These are phyloP conservation scores for Pleurotus platypus DNA, from an alignment of 768 basidiomycete species.

Conservation along the genomic window DNA sequence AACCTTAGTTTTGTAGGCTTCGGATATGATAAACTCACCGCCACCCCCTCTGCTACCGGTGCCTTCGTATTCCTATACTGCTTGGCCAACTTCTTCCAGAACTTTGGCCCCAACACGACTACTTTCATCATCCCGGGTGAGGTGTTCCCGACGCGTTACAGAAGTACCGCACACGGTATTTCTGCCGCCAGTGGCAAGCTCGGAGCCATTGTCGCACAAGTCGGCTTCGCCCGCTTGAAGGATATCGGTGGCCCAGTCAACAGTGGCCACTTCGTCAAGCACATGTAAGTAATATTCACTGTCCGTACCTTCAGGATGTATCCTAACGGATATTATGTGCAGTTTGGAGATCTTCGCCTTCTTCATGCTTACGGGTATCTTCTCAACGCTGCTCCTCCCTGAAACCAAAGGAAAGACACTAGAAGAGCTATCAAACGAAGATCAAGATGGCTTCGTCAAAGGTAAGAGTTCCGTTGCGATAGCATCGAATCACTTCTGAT, in stretches of 20 bases:
- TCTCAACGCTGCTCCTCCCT: constrained; percentile 58
- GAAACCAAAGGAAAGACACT: constrained; percentile 54
- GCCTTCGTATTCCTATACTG: constrained; percentile 84
- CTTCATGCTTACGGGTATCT: constrained; percentile 65
- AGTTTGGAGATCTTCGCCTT: constrained; percentile 61
- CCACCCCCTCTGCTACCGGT: constrained; percentile 34
- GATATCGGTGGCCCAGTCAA: constrained; percentile 58
- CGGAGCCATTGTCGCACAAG: constrained; percentile 78
- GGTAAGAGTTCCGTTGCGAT: background rate
- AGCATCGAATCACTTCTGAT: background rate
- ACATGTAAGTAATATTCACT: constrained; percentile 51
- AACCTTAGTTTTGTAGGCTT: constrained; percentile 42
- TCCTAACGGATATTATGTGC: background rate
- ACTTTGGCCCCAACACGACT: constrained; percentile 80
- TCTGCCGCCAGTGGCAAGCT: constrained; percentile 81
- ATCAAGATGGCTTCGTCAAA: constrained; percentile 42
- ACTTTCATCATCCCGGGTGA: constrained; percentile 84
- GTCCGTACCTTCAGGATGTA: constrained; percentile 9
- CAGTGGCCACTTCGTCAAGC: constrained; percentile 51
- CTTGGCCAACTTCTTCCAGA: constrained; percentile 86
- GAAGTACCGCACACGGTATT: constrained; percentile 83
- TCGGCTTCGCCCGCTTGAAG: constrained; percentile 67
- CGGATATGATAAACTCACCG: constrained; percentile 54
- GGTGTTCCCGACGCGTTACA: constrained; percentile 84
- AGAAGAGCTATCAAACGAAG: constrained; percentile 56